These are phyloP conservation scores for Breynia disticha DNA, from an alignment of 441 rosid genomes.

Conservation along the genomic window DNA sequence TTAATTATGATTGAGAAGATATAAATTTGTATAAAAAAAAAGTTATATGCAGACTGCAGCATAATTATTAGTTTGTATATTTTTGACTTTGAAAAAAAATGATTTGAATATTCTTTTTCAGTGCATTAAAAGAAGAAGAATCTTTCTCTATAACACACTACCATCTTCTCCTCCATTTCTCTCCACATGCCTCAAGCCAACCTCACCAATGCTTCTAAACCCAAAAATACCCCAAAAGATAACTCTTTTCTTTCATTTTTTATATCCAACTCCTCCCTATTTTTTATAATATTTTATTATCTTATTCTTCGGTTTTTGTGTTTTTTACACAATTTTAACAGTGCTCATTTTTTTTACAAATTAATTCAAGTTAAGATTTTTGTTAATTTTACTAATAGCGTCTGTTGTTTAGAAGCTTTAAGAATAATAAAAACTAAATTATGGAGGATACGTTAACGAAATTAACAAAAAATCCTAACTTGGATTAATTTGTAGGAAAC, in stretches of 20 bases:
- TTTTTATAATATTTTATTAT: too few relatives aligned
- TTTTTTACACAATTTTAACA: too few relatives aligned
- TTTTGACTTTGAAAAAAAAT: slow-evolving; percentile 19
- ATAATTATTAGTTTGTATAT: background rate
- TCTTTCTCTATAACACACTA: slow-evolving; percentile 11
- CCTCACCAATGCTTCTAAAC: background rate
- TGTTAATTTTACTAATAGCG: too few relatives aligned
- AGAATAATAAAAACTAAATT: too few relatives aligned
- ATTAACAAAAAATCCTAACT: too few relatives aligned
- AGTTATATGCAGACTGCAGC: background rate
- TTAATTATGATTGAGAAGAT: background rate
- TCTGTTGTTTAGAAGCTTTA: too few relatives aligned
- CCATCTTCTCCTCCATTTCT: background rate
- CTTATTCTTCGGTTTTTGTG: too few relatives aligned
- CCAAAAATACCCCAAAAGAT: slow-evolving; percentile 17
- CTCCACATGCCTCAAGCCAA: slow-evolving; percentile 8
- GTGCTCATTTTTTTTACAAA: too few relatives aligned
- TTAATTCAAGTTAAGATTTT: too few relatives aligned
- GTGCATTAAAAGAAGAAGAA: slow-evolving; percentile 16
- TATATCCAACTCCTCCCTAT: too few relatives aligned
- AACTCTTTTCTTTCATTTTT: slow-evolving; percentile 9
- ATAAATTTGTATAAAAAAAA: background rate
- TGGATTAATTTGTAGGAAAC: too few relatives aligned
- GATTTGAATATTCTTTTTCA: slow-evolving; percentile 3
- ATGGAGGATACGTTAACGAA: too few relatives aligned